Evolutionary conservation across 1,139 yeast species (phyloP), one percentile per base, ranked within the genome.

Genomic region (Arxiozyma heterogenica): DNA sequence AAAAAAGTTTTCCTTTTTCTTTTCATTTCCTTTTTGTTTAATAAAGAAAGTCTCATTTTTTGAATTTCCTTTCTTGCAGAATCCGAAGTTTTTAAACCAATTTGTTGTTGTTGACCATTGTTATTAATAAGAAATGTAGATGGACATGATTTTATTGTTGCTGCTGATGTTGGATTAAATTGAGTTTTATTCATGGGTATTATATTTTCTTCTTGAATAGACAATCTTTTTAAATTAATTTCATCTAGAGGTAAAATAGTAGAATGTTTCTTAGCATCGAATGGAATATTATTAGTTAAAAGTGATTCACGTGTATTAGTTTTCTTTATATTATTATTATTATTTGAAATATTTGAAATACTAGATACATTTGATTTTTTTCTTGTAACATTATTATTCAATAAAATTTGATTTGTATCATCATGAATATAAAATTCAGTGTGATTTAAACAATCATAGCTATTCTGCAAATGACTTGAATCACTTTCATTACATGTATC

Each of bases 11-110:
- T 57, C 51, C 67, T 64, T 58, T 66, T 70, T 54, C 66, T 61
- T 49, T 62, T 70, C 64, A 66, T 64, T 51, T 69, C 73, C 49
- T 67, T 61, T 51, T 64, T 67, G 18, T 61, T 62, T 42, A 64
- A 48, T 34, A 67, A 52, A 9, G 64, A 55, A 44, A 62, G 61
- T 52, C 66, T 63, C 70, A 66, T 66, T 51, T 65, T 67, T 53
- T 61, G 64, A n/a, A 65, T 61, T 52, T 67, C 71, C 30, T 59
- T 60, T 3, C 64, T 58, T 9, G 68, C 69, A 5, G 67, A 59
- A 23, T 66, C 69, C 7, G 70, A 64, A 42, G 60, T 60, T 53
- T 65, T 66, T 54, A 59, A 43, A 15, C 59, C 59, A 23, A 42
- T 18, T 15, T 30, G 41, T 39, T 41, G 39, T 22, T 34, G 39